Evolutionary conservation across 805 yeast genomes (phyloP), one percentile per base, ranked within the genome.

Genomic region (Candida bentonensis): DNA sequence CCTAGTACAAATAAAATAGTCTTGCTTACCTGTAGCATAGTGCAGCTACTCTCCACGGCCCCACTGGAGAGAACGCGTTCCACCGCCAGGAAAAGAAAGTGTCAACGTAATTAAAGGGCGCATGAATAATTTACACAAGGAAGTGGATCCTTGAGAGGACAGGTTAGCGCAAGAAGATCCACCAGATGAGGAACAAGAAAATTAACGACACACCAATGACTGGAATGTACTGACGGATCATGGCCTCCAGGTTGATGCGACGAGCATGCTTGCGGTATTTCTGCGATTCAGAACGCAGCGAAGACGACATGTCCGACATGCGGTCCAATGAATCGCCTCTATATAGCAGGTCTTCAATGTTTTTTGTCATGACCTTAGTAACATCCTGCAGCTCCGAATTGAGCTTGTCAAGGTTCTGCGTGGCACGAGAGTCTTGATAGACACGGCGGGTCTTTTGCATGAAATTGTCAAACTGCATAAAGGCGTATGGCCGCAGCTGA

Each of bases 361-460:
- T 92, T 56, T 89, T 89, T 48, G 95, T 86, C 94, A 92, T 84
- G 46, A 92, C 94, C 51, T 84, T 78, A 54, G 89, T 87, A 41
- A 92, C 98, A 56, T 94, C 99, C 42, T 82, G 86, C 51, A 92
- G 68, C 53, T 92, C 98, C 41, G 76, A 74, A 61, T 89, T 88
- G 51, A 89, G 66, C 59, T 77, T 79, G 64, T 89, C 96, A 55
- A 92, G 67, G 54, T 88, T 88, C 39, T 80, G 79, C 48, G 86
- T 89, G 0, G 95, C 95, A 49, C 96, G 74, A 48, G 87, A 84
- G 61, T 92, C 96, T 52, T 83, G 86, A 62, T 89, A 92, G 5
- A 86, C 68, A 55, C 87, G 84, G 57, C 81, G 85, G 3, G 97
- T 87, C 65, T 89, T 88, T 54, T 77, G 79, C 64, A 82, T 73